phyloP scores from a whole-genome alignment of 208 protist species.

The Acanthamoeba triangularis region DNA sequence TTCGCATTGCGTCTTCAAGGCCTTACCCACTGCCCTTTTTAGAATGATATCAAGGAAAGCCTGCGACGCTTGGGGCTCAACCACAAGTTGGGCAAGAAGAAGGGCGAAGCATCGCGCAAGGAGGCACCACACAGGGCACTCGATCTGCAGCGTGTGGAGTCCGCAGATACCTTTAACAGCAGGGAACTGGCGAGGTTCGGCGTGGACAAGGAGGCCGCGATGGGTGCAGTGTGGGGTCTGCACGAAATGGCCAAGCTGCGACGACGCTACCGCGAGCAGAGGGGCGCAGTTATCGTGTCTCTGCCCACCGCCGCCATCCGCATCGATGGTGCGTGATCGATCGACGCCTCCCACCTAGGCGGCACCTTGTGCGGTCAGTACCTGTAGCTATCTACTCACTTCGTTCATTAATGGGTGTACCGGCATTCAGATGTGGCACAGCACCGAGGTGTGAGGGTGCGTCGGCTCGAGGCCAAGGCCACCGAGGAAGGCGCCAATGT shows the following conservation, averaged over 20 bases:
- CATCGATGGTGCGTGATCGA: background rate
- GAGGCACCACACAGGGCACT: background rate
- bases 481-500: background rate
- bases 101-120: background rate
- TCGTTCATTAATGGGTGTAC: background rate
- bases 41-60: conserved; percentile 54
- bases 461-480: background rate
- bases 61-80: conserved; percentile 22
- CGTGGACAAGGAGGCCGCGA: background rate
- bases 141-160: background rate
- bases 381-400: background rate
- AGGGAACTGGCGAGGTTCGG: background rate
- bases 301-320: conserved; percentile 35
- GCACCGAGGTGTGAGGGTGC: conserved; percentile 7
- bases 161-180: background rate
- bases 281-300: conserved; percentile 10
- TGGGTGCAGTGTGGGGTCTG: conserved; percentile 39
- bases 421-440: background rate
- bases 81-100: background rate
- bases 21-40: background rate
- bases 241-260: conserved; percentile 53
- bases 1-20: background rate
- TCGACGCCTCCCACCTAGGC: background rate
- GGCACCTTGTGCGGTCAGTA: background rate
- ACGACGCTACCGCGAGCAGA: background rate